These are phyloP conservation scores for Dictyostelium brefeldianum DNA, from an alignment of 78 protist species.

Conservation along the genomic window DNA sequence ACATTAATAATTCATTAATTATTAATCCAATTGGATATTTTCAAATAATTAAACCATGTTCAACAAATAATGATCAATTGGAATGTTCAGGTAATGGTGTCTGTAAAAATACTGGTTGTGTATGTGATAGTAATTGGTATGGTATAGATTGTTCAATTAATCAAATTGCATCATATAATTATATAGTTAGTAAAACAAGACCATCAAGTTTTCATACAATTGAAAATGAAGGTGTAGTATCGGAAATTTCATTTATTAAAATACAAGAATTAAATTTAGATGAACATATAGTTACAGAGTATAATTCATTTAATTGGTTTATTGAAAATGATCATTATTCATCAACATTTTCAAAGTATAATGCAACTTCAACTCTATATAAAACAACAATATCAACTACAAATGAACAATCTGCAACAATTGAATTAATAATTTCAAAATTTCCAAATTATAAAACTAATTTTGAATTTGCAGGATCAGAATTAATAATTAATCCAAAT, in stretches of 20 bases:
- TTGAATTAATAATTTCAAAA: not conserved
- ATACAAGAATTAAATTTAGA: not conserved
- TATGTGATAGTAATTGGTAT: slow-evolving; percentile 4
- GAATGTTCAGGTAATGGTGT: slow-evolving; percentile 6
- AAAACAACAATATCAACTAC: not conserved
- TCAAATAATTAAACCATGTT: not conserved
- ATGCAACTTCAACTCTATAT: not conserved
- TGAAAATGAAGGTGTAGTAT: not conserved
- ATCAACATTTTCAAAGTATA: not conserved
- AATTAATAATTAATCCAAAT: not conserved
- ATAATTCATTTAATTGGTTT: no score
- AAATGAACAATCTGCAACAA: not conserved
- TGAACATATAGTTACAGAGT: no score
- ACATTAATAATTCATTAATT: not conserved
- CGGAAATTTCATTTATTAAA: not conserved
- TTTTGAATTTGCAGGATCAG: slow-evolving; percentile 20
- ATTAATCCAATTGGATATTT: slow-evolving; percentile 3
- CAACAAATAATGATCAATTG: not conserved
- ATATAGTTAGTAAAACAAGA: not conserved
- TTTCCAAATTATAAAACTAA: not conserved
- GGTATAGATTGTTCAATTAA: not conserved
- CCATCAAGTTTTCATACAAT: slow-evolving; percentile 6
- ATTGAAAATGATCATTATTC: not conserved
- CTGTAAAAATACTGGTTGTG: not conserved
- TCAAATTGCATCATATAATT: not conserved